Conservation (phyloP, 2,329 filamentous ascomycete species). For the Sporothrix curviconia region DNA sequence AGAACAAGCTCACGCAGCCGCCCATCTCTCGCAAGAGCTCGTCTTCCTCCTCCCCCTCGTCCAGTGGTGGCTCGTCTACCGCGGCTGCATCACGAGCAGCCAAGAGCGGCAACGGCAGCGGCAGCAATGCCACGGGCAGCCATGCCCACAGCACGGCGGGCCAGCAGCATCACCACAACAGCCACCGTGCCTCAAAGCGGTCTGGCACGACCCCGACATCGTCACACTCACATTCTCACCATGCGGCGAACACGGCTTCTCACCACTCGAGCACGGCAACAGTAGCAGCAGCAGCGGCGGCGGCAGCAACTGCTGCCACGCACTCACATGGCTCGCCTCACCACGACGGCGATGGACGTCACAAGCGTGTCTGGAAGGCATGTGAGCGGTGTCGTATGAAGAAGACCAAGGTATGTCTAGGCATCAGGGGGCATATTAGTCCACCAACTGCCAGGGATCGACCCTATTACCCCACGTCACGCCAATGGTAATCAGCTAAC, state of each 20-base stretch:
- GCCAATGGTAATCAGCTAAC: slow-evolving; percentile 16
- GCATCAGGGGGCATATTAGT: too few species aligned
- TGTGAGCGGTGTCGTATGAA: slow-evolving; percentile 63
- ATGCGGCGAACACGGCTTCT: not conserved
- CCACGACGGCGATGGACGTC: slow-evolving; percentile 44
- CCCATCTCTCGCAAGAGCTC: slow-evolving; percentile 32
- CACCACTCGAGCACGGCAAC: not conserved
- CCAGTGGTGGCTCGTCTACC: not conserved
- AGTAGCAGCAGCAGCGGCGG: not conserved
- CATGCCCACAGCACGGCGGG: not conserved
- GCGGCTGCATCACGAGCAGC: slow-evolving; percentile 10
- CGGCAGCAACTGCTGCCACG: slow-evolving; percentile 16
- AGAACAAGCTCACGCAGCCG: slow-evolving; percentile 10
- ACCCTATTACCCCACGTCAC: too few species aligned
- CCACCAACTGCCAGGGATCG: too few species aligned
- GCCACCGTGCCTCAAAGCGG: slow-evolving; percentile 46
- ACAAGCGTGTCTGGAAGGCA: slow-evolving; percentile 62
- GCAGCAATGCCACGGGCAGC: slow-evolving; percentile 11
- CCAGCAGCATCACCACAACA: slow-evolving; percentile 20
- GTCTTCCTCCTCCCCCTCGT: slow-evolving; percentile 32
- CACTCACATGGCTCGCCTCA: slow-evolving; percentile 29
- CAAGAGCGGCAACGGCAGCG: slow-evolving; percentile 21
- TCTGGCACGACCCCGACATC: slow-evolving; percentile 26
- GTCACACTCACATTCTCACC: slow-evolving; percentile 30
- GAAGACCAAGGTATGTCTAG: slow-evolving; percentile 61